phyloP scores from a whole-genome alignment of 2,329 filamentous ascomycete species.

The Fusarium haematococcum region DNA sequence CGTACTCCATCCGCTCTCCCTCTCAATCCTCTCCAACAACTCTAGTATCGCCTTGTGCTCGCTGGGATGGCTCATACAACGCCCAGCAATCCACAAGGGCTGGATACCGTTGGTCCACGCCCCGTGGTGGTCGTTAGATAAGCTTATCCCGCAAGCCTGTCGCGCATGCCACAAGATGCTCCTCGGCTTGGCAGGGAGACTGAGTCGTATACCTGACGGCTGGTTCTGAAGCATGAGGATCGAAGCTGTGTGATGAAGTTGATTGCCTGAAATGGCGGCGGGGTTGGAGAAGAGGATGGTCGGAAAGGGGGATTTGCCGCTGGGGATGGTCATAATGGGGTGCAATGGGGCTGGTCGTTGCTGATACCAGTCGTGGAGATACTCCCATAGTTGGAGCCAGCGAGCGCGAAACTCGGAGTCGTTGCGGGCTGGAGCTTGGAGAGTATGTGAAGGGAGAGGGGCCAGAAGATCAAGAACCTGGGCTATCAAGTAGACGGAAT shows the following conservation, averaged over 20 bases:
- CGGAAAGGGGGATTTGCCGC: constrained; percentile 61
- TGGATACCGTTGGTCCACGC: constrained; percentile 67
- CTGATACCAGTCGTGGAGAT: constrained; percentile 56
- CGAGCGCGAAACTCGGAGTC: constrained; percentile 42
- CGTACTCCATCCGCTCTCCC: constrained; percentile 65
- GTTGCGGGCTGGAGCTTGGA: constrained; percentile 30
- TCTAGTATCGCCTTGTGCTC: constrained; percentile 58
- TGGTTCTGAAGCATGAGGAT: constrained; percentile 63
- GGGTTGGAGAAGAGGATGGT: constrained; percentile 63
- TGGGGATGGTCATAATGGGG: constrained; percentile 50
- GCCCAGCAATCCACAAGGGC: constrained; percentile 65
- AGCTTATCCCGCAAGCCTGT: constrained; percentile 64
- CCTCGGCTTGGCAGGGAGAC: constrained; percentile 54
- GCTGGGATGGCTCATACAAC: constrained; percentile 61
- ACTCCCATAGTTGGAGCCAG: constrained; percentile 55
- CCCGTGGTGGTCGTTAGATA: constrained; percentile 64
- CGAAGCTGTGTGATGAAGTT: constrained; percentile 65
- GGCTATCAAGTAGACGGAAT: constrained; percentile 61
- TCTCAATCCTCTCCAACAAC: constrained; percentile 61
- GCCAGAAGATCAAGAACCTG: constrained; percentile 56
- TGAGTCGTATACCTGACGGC: constrained; percentile 54
- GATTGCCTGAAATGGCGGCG: constrained; percentile 65
- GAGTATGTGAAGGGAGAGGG: constrained; percentile 28
- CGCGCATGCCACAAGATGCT: constrained; percentile 64
- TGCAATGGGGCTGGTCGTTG: constrained; percentile 51